These are phyloP conservation scores for Lactuca sativa DNA, from an alignment of 129 eudicot species.

Conservation along the genomic window DNA sequence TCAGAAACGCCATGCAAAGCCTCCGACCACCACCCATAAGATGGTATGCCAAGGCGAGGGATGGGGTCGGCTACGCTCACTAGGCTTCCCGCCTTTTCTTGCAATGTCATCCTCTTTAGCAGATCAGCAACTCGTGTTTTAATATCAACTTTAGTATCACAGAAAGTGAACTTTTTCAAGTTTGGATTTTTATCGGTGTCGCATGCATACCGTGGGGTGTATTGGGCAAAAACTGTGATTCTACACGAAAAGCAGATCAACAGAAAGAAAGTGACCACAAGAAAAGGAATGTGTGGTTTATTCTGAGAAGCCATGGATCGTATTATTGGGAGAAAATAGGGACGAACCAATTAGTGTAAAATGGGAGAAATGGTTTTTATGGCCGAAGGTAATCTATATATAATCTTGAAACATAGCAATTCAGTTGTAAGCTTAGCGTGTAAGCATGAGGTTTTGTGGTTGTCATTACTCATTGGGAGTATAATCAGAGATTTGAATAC, in stretches of 20 bases:
- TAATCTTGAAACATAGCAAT: slow-evolving; percentile 1
- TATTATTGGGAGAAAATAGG: background rate
- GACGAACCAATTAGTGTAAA: background rate
- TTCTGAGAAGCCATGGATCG: slow-evolving; percentile 26
- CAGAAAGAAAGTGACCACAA: background rate
- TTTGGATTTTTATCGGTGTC: slow-evolving; percentile 26
- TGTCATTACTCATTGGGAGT: slow-evolving; percentile 20
- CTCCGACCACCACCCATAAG: slow-evolving; percentile 73
- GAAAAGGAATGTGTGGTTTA: background rate
- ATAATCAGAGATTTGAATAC: slow-evolving; percentile 15
- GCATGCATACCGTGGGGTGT: slow-evolving; percentile 40
- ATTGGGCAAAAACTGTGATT: slow-evolving; percentile 1
- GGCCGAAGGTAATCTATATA: background rate
- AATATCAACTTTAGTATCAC: slow-evolving; percentile 34
- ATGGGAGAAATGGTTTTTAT: background rate
- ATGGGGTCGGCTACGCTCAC: slow-evolving; percentile 44
- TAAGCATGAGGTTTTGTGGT: slow-evolving; percentile 23
- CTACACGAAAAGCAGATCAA: slow-evolving; percentile 7
- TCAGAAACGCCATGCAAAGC: slow-evolving; percentile 60
- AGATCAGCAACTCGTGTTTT: slow-evolving; percentile 39
- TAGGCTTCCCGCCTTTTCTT: slow-evolving; percentile 53
- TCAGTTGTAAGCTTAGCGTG: slow-evolving; percentile 26
- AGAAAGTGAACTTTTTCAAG: slow-evolving; percentile 28
- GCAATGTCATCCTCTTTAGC: slow-evolving; percentile 41
- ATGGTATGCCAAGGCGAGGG: slow-evolving; percentile 47